Evolutionary conservation across 176 grass and related monocot species (phyloP).

Genomic region (Eleusine indica): DNA sequence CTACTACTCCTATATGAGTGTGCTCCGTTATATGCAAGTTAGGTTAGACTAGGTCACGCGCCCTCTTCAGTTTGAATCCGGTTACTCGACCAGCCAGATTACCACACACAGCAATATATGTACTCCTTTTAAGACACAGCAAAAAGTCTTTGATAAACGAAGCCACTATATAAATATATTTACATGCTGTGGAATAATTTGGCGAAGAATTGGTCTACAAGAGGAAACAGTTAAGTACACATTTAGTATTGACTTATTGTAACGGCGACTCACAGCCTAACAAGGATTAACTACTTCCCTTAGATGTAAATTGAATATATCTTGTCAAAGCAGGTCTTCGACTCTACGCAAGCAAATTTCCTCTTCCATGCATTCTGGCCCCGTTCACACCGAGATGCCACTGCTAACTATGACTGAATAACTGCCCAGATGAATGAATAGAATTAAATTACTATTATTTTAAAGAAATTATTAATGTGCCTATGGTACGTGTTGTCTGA

Average conservation of each 20-base stretch:
- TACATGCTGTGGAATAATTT: background rate
- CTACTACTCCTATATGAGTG: constrained; percentile 23
- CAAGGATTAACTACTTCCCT: constrained; percentile 19
- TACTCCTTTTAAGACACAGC: no score
- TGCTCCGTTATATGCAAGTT: background rate
- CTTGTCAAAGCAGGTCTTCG: constrained; percentile 12
- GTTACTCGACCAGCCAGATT: background rate
- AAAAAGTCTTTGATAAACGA: background rate
- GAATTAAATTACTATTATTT: constrained; percentile 17
- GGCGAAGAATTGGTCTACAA: no score
- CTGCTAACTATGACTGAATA: background rate
- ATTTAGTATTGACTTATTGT: background rate
- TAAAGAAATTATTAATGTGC: background rate
- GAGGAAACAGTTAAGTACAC: no score
- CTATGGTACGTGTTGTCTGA: background rate
- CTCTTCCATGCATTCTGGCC: background rate
- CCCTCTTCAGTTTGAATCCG: background rate
- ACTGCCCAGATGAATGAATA: background rate
- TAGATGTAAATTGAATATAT: constrained; percentile 12
- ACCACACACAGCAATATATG: background rate
- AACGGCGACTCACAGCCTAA: background rate
- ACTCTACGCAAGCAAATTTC: constrained; percentile 15
- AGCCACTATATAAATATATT: no score
- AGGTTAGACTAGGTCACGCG: constrained; percentile 38
- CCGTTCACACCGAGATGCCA: background rate